Evolutionary conservation across 805 yeast species (phyloP).

Genomic region (Cyberlindnera japonica): DNA sequence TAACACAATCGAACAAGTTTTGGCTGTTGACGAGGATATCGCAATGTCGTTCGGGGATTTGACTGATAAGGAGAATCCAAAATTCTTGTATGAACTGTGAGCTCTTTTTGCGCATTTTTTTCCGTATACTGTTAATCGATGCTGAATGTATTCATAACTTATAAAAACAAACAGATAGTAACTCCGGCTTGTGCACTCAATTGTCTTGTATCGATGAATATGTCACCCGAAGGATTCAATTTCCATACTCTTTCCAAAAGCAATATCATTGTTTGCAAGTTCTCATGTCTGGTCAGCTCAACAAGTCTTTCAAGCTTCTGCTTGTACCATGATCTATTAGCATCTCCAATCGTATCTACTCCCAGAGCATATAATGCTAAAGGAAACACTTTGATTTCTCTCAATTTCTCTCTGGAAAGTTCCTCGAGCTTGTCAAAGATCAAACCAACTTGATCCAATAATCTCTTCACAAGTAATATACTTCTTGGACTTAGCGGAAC

Average conservation of each 20-base stretch:
- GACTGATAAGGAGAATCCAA: slow-evolving; percentile 34
- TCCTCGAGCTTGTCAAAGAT: slow-evolving; percentile 4
- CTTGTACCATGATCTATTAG: slow-evolving; percentile 4
- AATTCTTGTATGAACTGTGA: slow-evolving; percentile 31
- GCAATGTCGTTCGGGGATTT: slow-evolving; percentile 35
- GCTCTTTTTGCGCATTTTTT: too few species aligned
- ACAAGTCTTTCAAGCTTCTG: slow-evolving; percentile 1
- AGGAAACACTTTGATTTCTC: neutral
- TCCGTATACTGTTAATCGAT: too few species aligned
- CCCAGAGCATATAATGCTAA: slow-evolving; percentile 9
- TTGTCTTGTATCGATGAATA: slow-evolving; percentile 7
- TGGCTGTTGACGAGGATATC: slow-evolving; percentile 1
- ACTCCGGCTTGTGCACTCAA: slow-evolving; percentile 5
- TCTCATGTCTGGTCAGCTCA: slow-evolving; percentile 2
- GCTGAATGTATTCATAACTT: too few species aligned
- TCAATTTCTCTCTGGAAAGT: neutral
- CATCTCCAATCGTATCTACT: slow-evolving; percentile 4
- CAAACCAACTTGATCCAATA: neutral
- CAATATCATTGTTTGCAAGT: slow-evolving; percentile 1
- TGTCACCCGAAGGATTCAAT: slow-evolving; percentile 2
- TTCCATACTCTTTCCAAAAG: slow-evolving; percentile 7
- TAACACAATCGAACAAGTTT: neutral
- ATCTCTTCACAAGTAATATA: slow-evolving; percentile 6
- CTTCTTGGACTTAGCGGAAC: slow-evolving; percentile 4
- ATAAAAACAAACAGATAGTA: slow-evolving; percentile 7